Base-by-base conservation (phyloP, 129 eudicot genomes). In the Kitagawia praeruptora region DNA sequence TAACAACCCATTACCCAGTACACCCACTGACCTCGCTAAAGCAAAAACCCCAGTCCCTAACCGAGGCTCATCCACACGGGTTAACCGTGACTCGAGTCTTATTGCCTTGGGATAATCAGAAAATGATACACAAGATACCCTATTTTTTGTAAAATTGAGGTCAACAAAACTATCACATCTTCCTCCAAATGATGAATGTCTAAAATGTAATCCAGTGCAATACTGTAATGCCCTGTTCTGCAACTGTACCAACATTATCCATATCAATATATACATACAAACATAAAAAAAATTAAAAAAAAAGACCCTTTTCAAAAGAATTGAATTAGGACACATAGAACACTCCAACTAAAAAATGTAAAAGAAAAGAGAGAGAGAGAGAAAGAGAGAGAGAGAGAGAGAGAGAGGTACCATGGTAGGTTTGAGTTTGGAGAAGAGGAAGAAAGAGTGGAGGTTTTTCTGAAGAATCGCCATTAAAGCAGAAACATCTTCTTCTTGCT, bases 211-310 rank as follows among this genome's bases (percentile, higher is more conserved):
- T 53, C 82, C 81, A 61, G 86, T 67, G 63, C 82, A 84, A 74
- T 81, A 83, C 80, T 81, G 88, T 31, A 93, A 77, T 77, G 87
- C 81, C 87, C 84, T 85, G 82, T 79, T 87, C 96, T 93, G 92
- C 88, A 83, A 83, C 86, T 79, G 82, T 70, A 80, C 64, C 39
- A 75, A 27, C 58, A 73, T 82, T 47, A 63, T 38, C 63, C 54
- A 48, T 27, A 4, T 28, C 38, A 75, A 81, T 31, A 19, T 63
- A 18, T 69, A 54, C 4, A 54, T 27, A 31, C 9, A 38, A 53
- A 16, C 10, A 34, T 38, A 18, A 38, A 66, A 4, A 58, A 54
- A 54, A 56, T 34, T 34, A 34, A 21, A 3, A 5, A 21, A 56
- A 66, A 66, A 0, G 1, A 28, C 8, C 39, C 0, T 0, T 66